These are phyloP conservation scores for Alternaria hordeiaustralica DNA, from an alignment of 2,329 filamentous ascomycete genomes.

Conservation along the genomic window DNA sequence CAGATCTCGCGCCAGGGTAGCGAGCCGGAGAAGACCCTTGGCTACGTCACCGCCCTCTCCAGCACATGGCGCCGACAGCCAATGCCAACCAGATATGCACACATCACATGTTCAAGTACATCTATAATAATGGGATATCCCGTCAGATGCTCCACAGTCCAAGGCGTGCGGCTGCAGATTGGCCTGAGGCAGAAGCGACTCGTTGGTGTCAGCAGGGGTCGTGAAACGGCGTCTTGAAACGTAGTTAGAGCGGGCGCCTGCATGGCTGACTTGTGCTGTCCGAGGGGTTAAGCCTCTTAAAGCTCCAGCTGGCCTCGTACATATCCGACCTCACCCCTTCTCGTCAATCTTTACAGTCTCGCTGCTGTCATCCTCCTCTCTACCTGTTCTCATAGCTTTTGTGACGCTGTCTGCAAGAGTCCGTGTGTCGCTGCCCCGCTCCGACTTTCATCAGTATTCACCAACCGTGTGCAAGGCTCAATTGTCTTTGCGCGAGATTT, in stretches of 20 bases:
- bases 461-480: background rate
- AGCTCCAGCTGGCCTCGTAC: constrained; percentile 28
- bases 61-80: background rate
- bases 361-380: constrained; percentile 5
- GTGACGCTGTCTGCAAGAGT: constrained; percentile 6
- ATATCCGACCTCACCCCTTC: constrained; percentile 27
- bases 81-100: background rate
- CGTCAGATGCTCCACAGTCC: background rate
- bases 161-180: background rate
- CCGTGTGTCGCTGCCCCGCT: constrained; percentile 10
- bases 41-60: constrained; percentile 9
- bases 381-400: constrained; percentile 1
- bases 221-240: constrained; percentile 48
- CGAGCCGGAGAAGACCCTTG: constrained; percentile 11
- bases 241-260: constrained; percentile 40
- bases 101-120: background rate
- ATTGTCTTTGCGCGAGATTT: background rate
- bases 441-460: background rate
- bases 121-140: background rate
- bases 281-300: constrained; percentile 20
- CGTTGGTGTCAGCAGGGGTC: constrained; percentile 43
- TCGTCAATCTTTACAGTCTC: constrained; percentile 13
- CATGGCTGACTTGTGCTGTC: constrained; percentile 36
- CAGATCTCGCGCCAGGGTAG: constrained; percentile 14
- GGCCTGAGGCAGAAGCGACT: constrained; percentile 32